Evolutionary conservation across 768 basidiomycete species (phyloP).

Genomic region (Rhodocollybia butyracea): DNA sequence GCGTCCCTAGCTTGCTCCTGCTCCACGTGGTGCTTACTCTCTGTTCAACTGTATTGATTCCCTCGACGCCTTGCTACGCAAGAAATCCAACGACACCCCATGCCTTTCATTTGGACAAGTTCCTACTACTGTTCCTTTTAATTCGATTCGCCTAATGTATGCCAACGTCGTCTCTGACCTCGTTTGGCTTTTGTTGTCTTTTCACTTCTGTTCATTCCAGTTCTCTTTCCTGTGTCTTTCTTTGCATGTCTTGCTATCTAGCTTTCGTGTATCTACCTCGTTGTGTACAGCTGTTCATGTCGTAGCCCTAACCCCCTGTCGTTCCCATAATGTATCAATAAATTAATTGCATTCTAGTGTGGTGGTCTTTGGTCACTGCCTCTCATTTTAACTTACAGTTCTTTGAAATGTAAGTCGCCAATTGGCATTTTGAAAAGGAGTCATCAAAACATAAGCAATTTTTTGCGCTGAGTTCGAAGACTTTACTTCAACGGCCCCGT

Average conservation of each 20-base stretch:
- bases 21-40: background rate
- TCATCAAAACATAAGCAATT: too few species aligned
- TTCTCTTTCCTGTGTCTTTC: background rate
- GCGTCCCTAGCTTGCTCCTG: background rate
- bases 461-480: too few species aligned
- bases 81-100: conserved; percentile 1
- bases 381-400: too few species aligned
- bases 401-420: too few species aligned
- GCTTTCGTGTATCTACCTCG: background rate
- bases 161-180: background rate
- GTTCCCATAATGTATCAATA: background rate
- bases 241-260: background rate
- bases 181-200: background rate
- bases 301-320: conserved; percentile 1
- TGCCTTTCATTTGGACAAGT: background rate
- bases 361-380: too few species aligned
- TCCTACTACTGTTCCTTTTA: background rate
- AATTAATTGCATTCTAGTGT: too few species aligned
- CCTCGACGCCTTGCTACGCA: background rate
- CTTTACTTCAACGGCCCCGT: too few species aligned
- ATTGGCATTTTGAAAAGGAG: too few species aligned
- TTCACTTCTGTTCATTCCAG: background rate
- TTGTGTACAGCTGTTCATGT: conserved; percentile 1
- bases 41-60: background rate
- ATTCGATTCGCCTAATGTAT: background rate